Evolutionary conservation across 2,329 filamentous ascomycete genomes (phyloP).

Genomic region (Didymella glomerata): DNA sequence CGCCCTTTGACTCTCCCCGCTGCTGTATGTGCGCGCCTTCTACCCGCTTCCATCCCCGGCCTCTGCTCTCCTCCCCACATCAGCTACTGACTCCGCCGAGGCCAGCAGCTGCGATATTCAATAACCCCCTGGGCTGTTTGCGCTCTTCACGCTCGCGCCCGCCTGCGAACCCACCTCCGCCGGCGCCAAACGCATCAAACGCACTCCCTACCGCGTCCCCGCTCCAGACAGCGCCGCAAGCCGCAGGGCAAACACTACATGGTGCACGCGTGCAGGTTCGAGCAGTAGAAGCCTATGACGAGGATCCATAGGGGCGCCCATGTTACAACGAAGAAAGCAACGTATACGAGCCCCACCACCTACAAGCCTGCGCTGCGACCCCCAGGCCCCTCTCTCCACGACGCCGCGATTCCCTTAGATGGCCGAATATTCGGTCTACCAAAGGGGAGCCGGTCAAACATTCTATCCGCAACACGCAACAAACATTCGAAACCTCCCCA

Average conservation of each 20-base stretch:
- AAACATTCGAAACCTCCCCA: constrained; percentile 56
- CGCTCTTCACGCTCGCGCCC: constrained; percentile 13
- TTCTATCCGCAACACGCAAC: constrained; percentile 65
- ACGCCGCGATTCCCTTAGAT: constrained; percentile 61
- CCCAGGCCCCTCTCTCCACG: constrained; percentile 37
- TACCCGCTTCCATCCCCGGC: constrained; percentile 32
- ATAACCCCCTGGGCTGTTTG: constrained; percentile 24
- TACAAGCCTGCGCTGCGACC: constrained; percentile 46
- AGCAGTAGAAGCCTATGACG: constrained; percentile 46
- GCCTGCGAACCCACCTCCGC: constrained; percentile 12
- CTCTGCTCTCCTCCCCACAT: constrained; percentile 27
- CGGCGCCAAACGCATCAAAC: constrained; percentile 19
- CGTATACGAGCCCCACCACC: constrained; percentile 56
- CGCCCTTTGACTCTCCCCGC: constrained; percentile 27
- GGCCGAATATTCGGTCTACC: constrained; percentile 72
- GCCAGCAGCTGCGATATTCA: constrained; percentile 31
- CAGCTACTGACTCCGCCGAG: constrained; percentile 30
- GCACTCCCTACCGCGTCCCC: constrained; percentile 27
- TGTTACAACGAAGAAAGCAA: constrained; percentile 60
- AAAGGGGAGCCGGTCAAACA: constrained; percentile 68
- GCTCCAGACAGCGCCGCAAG: constrained; percentile 15
- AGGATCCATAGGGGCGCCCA: constrained; percentile 51
- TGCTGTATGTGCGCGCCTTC: constrained; percentile 43
- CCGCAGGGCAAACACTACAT: constrained; percentile 30
- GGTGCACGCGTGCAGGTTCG: constrained; percentile 38